Evolutionary conservation across 2,329 filamentous ascomycete species (phyloP), one percentile per base, ranked within the genome.

Genomic region (Cladosporium halotolerans): DNA sequence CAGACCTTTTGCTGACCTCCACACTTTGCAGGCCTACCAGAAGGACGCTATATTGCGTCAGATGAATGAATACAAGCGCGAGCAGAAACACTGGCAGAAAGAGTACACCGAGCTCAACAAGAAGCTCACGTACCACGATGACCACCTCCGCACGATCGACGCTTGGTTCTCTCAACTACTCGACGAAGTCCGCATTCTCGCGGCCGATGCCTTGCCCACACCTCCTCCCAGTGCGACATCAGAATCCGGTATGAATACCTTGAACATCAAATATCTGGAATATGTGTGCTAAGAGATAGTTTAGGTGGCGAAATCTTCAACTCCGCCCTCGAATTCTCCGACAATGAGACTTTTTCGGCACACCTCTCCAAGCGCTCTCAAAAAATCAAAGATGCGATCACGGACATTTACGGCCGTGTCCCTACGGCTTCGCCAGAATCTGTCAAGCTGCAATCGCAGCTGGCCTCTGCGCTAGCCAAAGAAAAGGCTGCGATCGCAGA

Each of bases 31-130:
- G 89, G 83, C 86, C 68, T 93, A 87, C 66, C 88, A 92, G 73
- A 99, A 97, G 75, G 93, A 96, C 76, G 93, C 93, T 59, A 96
- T 99, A 69, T 86, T 88, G 65, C 89, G 95, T 55, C 92, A 96
- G 74, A 96, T 99, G 90, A 88, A 90, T 68, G 93, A 97, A 73
- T 96, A 95, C 73, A 96, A 95, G 73, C 85, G 93, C 63, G 89
- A 95, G 69, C 91, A 90, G 68, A 79, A 80, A 54, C 87, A 86
- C 39, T 76, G 95, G 58, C 91, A 97, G 74, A 78, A 82, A 55
- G 87, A 88, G 66, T 76, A 96, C 57, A 85, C 85, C 66, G 88
- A 95, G 60, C 76, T 95, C 58, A 82, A 88, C 60, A 90, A 89
- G 68, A 81, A 83, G 66, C 82, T 87, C 31, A 79, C 81, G 58